phyloP scores from a whole-genome alignment of 139 green algal species.

The Volvox africanus region DNA sequence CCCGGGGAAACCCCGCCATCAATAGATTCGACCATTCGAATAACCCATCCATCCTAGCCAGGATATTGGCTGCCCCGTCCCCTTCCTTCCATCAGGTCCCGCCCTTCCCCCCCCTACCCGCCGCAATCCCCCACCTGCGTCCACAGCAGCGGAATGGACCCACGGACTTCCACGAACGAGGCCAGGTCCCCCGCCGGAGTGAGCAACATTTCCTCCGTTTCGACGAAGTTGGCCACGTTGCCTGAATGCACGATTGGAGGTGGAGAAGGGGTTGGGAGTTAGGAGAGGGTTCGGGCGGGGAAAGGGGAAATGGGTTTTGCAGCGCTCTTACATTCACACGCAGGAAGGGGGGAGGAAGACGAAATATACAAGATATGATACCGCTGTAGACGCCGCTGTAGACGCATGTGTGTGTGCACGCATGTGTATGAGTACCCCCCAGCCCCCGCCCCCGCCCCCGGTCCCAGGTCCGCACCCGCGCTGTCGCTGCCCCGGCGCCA shows the following conservation, averaged over 20 bases:
- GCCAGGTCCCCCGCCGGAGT: conserved; percentile 17
- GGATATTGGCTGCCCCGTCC: too few relatives aligned
- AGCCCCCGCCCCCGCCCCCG: too few relatives aligned
- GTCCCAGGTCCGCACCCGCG: conserved; percentile 36
- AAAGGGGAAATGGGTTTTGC: background rate
- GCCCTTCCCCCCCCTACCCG: too few relatives aligned
- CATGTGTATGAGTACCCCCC: background rate
- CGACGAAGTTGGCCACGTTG: conserved; percentile 90
- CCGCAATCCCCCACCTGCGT: conserved; percentile 54
- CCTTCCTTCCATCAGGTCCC: background rate
- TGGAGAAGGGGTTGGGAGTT: background rate
- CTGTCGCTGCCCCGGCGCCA: conserved; percentile 87
- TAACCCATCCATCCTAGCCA: too few relatives aligned
- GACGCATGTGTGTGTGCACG: background rate
- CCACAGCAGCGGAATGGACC: conserved; percentile 91
- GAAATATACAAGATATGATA: too few relatives aligned
- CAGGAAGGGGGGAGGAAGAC: background rate
- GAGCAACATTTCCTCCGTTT: conserved; percentile 90
- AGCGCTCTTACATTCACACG: too few relatives aligned
- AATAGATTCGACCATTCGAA: too few relatives aligned
- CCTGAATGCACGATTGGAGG: conserved; percentile 39
- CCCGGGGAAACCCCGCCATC: too few relatives aligned
- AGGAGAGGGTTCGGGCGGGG: background rate
- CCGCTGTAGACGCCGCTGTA: too few relatives aligned
- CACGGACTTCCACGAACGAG: conserved; percentile 70